Evolutionary conservation across 768 basidiomycete genomes (phyloP).

Genomic region (Cyathus striatus): DNA sequence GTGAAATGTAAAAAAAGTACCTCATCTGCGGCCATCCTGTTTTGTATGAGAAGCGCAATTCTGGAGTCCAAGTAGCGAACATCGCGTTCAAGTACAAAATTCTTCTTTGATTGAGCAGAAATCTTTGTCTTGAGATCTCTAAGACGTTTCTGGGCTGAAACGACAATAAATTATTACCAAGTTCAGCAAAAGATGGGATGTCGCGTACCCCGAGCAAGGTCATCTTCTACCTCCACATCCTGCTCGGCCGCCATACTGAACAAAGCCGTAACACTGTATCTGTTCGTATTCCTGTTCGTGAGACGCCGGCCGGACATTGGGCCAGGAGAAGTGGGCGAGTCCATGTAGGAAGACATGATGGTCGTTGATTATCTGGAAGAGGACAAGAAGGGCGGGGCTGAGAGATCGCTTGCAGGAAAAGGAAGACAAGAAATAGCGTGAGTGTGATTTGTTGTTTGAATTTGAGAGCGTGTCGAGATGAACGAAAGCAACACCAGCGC

Average conservation of each 20-base stretch:
- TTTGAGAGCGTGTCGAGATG: slow-evolving; percentile 8
- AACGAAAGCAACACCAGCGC: slow-evolving; percentile 41
- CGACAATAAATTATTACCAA: slow-evolving; percentile 1
- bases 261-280: slow-evolving; percentile 92
- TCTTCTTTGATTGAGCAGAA: slow-evolving; percentile 98
- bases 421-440: slow-evolving; percentile 10
- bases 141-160: slow-evolving; percentile 89
- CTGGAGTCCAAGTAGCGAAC: slow-evolving; percentile 97
- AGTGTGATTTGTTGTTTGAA: slow-evolving; percentile 7
- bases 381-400: slow-evolving; percentile 11
- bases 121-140: slow-evolving; percentile 96
- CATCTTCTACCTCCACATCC: slow-evolving; percentile 97
- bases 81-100: slow-evolving; percentile 97
- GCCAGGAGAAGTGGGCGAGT: slow-evolving; percentile 57
- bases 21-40: slow-evolving; percentile 95
- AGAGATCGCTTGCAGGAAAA: slow-evolving; percentile 5
- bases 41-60: slow-evolving; percentile 96
- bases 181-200: slow-evolving; percentile 4
- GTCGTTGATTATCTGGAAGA: slow-evolving; percentile 23
- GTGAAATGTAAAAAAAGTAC: too few relatives aligned
- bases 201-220: slow-evolving; percentile 84
- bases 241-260: slow-evolving; percentile 99
- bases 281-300: slow-evolving; percentile 92
- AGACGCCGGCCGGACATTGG: slow-evolving; percentile 68
- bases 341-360: slow-evolving; percentile 60